phyloP scores from a whole-genome alignment of 768 basidiomycete genomes.

The Calocybe cyanea region DNA sequence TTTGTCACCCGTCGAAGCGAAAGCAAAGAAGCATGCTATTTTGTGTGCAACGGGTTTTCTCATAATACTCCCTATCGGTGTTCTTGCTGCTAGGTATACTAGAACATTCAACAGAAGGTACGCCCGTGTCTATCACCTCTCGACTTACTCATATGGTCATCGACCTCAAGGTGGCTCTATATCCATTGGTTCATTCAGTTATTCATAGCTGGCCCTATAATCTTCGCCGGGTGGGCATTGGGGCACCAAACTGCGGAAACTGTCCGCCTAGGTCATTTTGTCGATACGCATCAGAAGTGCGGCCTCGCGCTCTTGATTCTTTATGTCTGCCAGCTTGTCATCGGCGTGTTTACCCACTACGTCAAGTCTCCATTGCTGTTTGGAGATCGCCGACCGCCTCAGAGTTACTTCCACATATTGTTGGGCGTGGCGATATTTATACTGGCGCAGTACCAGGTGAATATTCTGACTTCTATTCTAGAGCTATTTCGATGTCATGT shows the following conservation, averaged over 20 bases:
- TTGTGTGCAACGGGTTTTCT: constrained; percentile 45
- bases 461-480: constrained; percentile 2
- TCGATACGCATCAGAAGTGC: constrained; percentile 47
- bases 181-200: constrained; percentile 49
- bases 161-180: constrained; percentile 44
- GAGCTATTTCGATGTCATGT: neutral
- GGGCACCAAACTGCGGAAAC: constrained; percentile 35
- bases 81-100: constrained; percentile 48
- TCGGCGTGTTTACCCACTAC: constrained; percentile 51
- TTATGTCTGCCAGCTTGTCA: constrained; percentile 44
- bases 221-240: constrained; percentile 44
- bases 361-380: constrained; percentile 39
- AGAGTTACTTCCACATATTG: constrained; percentile 51
- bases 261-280: constrained; percentile 28
- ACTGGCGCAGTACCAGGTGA: constrained; percentile 50
- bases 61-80: constrained; percentile 56
- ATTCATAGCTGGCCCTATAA: constrained; percentile 48
- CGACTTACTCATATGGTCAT: constrained; percentile 2
- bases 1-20: constrained; percentile 27
- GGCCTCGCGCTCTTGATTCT: constrained; percentile 52
- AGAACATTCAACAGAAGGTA: constrained; percentile 47
- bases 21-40: constrained; percentile 45
- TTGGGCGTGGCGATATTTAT: constrained; percentile 53
- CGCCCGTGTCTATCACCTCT: neutral
- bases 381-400: constrained; percentile 41